These are phyloP conservation scores for Microdochium paspali DNA, from an alignment of 2,329 filamentous ascomycete species.

Conservation along the genomic window DNA sequence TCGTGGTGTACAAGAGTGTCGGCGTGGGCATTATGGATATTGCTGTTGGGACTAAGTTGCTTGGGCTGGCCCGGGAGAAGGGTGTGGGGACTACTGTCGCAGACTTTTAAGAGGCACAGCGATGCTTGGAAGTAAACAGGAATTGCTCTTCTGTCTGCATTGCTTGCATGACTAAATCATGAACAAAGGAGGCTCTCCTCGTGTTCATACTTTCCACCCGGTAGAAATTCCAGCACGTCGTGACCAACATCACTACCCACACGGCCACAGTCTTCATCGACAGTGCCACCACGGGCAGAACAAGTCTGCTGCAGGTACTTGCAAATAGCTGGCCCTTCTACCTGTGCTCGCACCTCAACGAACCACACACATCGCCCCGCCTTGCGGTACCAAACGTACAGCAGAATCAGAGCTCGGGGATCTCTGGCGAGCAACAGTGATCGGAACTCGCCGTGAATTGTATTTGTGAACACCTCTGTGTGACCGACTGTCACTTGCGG, in stretches of 20 bases:
- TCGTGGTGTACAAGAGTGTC: constrained; percentile 62
- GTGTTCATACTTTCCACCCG: no score
- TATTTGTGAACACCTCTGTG: constrained; percentile 22
- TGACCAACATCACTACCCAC: no score
- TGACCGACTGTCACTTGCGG: constrained; percentile 17
- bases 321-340: constrained; percentile 31
- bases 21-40: constrained; percentile 62
- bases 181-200: no score
- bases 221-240: no score
- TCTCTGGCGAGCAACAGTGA: constrained; percentile 20
- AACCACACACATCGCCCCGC: constrained; percentile 30
- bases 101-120: not conserved
- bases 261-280: no score
- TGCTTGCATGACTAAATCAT: no score
- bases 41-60: constrained; percentile 48
- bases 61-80: constrained; percentile 34
- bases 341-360: constrained; percentile 27
- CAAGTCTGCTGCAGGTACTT: constrained; percentile 21
- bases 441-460: constrained; percentile 23
- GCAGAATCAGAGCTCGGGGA: constrained; percentile 25
- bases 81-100: not conserved
- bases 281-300: no score
- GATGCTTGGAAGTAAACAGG: no score
- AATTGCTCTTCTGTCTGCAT: no score
- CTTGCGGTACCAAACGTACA: constrained; percentile 33